Base-by-base conservation (phyloP, 225 moss, liverwort and hornwort genomes). In the Polytrichum formosum region DNA sequence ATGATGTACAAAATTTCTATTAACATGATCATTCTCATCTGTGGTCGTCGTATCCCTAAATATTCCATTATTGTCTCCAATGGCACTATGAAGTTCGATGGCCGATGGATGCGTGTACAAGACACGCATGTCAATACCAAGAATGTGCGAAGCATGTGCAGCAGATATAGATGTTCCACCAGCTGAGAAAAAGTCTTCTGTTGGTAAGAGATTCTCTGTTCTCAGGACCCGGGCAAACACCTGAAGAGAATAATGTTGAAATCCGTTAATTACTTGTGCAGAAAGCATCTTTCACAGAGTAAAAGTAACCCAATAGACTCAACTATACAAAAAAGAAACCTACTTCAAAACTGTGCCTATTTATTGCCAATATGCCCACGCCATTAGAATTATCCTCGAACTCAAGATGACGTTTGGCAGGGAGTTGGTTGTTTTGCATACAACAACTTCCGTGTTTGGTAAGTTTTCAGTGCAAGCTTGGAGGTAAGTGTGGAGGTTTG, bases 121-220 rank as follows among this genome's bases (percentile, higher is more conserved):
- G 29, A 84, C 64, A 4, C 70, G 80, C 84, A 84, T 84, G 46
- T 84, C 77, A 55, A 80, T 56, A 59, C 71, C 75, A 69, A 84
- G 80, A 73, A 80, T 59, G 66, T 77, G 67, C 13, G 84, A 80
- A 60, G 70, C 84, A 80, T 84, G 84, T 68, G 84, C 84, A 53
- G 84, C 84, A 59, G 77, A 84, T 53, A 80, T 72, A 17, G 84
- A 84, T 72, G 84, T 80, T 71, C 84, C 84, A 60, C 84, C 84
- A 23, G 33, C 65, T 23, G 77, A 77, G 58, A 84, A 84, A 55
- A 84, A 84, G 72, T 84, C 73, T 35, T 80, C 80, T 1, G 67
- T 63, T 23, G 27, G 35, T 18, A 63, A 67, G 70, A 84, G 1
- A 1, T 61, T 35, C 37, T 80, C 70, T 25, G 56, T 31, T 16